Evolutionary conservation across 768 basidiomycete species (phyloP).

Genomic region (Hygrophorus russula): DNA sequence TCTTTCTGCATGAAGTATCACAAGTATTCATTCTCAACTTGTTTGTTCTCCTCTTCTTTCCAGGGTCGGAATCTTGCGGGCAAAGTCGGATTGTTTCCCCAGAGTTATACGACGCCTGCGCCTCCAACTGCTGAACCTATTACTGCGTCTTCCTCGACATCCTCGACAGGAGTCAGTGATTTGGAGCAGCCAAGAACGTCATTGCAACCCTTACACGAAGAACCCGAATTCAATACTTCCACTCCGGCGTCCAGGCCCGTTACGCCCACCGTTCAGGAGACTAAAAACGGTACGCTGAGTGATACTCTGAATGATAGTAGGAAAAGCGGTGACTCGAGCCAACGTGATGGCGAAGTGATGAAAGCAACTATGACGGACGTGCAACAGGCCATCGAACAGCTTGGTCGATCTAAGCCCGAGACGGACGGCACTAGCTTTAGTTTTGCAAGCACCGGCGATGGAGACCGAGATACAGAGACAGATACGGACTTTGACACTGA

Average conservation of each 20-base stretch:
- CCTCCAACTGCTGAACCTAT: constrained; percentile 26
- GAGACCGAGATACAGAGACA: constrained; percentile 37
- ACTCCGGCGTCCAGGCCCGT: constrained; percentile 4
- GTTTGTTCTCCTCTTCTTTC: constrained; percentile 7
- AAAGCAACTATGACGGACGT: constrained; percentile 84
- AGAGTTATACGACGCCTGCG: constrained; percentile 67
- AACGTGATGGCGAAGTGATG: constrained; percentile 37
- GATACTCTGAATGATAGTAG: constrained; percentile 2
- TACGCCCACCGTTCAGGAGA: not conserved
- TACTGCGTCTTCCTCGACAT: constrained; percentile 14
- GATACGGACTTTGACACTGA: constrained; percentile 50
- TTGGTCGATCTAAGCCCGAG: constrained; percentile 36
- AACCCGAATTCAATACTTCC: constrained; percentile 26
- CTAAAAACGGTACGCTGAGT: not conserved
- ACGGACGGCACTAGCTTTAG: constrained; percentile 47
- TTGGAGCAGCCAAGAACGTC: constrained; percentile 9
- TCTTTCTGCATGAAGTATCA: not conserved
- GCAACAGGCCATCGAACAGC: constrained; percentile 82
- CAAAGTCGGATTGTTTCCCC: constrained; percentile 83
- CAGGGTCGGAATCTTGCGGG: constrained; percentile 81
- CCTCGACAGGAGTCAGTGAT: constrained; percentile 10
- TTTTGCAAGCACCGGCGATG: constrained; percentile 58
- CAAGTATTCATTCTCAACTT: not conserved
- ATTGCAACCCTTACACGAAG: constrained; percentile 37
- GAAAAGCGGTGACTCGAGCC: not conserved